phyloP scores from a whole-genome alignment of 768 basidiomycete genomes.

The Piloderma croceum region DNA sequence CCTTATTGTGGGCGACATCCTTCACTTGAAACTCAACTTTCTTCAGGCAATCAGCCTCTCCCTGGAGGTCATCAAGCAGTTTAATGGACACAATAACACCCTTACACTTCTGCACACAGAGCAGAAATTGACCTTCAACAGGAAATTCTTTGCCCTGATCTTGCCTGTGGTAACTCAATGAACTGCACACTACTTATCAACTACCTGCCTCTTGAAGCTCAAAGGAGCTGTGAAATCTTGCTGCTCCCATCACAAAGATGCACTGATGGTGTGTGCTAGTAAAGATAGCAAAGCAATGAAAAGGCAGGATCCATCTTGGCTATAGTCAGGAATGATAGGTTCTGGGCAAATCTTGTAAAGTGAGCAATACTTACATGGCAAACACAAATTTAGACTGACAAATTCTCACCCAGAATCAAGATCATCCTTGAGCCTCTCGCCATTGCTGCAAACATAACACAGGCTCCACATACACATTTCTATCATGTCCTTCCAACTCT shows the following conservation, averaged over 20 bases:
- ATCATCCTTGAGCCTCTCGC: slow-evolving; percentile 26
- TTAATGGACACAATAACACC: slow-evolving; percentile 20
- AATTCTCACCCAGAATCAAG: slow-evolving; percentile 6
- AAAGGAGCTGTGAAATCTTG: slow-evolving; percentile 3
- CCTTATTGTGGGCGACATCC: slow-evolving; percentile 26
- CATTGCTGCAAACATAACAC: slow-evolving; percentile 21
- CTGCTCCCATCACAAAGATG: neutral
- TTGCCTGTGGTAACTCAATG: slow-evolving; percentile 17
- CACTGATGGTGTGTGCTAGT: neutral
- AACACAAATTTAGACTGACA: neutral
- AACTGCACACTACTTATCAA: slow-evolving; percentile 16
- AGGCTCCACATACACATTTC: slow-evolving; percentile 17
- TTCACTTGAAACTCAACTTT: slow-evolving; percentile 13
- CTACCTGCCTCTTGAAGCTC: slow-evolving; percentile 12
- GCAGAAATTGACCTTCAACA: slow-evolving; percentile 3
- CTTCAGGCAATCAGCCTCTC: slow-evolving; percentile 11
- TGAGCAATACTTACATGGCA: slow-evolving; percentile 1
- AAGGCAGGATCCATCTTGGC: slow-evolving; percentile 2
- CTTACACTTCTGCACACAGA: slow-evolving; percentile 13
- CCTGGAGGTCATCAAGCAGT: slow-evolving; percentile 24
- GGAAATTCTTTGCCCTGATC: slow-evolving; percentile 10
- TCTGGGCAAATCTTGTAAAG: slow-evolving; percentile 9
- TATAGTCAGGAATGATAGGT: slow-evolving; percentile 2
- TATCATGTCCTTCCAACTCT: slow-evolving; percentile 21
- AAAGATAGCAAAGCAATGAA: neutral